A percentile compares a stretch with the other conserved stretches of the same genome.
Conservation (phyloP, 805 yeast genomes). For the Starmera quercuum region DNA sequence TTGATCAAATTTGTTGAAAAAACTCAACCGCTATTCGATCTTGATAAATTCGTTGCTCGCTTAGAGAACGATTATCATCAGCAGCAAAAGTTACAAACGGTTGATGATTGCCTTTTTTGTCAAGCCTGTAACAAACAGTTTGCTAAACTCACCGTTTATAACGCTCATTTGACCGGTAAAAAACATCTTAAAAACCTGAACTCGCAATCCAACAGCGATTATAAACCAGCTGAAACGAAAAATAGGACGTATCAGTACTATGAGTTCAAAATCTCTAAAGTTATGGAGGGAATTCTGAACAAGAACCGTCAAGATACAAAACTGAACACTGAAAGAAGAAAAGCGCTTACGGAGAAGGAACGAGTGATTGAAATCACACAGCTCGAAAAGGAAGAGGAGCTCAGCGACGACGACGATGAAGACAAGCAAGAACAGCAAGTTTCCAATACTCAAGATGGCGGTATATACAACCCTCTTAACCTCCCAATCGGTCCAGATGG, state of each 20-base stretch:
- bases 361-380: constrained; percentile 25
- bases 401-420: constrained; percentile 8
- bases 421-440: constrained; percentile 6
- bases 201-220: not conserved
- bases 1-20: constrained; percentile 39
- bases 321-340: constrained; percentile 54
- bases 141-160: constrained; percentile 55
- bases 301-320: constrained; percentile 40
- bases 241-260: constrained; percentile 18
- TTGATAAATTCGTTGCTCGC: constrained; percentile 21
- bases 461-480: constrained; percentile 38
- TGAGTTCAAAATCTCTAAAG: constrained; percentile 32
- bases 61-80: constrained; percentile 10
- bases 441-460: constrained; percentile 16
- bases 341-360: constrained; percentile 57
- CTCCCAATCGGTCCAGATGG: constrained; percentile 87
- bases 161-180: constrained; percentile 66
- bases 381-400: constrained; percentile 18
- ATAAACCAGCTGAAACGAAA: constrained; percentile 5
- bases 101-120: constrained; percentile 40
- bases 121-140: constrained; percentile 55
- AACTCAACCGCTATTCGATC: constrained; percentile 40
- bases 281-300: constrained; percentile 30
- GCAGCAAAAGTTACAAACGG: constrained; percentile 6
- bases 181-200: constrained; percentile 53